Evolutionary conservation across 2,329 filamentous ascomycete genomes (phyloP), one percentile per base, ranked within the genome.

Genomic region (Colletotrichum musicola): DNA sequence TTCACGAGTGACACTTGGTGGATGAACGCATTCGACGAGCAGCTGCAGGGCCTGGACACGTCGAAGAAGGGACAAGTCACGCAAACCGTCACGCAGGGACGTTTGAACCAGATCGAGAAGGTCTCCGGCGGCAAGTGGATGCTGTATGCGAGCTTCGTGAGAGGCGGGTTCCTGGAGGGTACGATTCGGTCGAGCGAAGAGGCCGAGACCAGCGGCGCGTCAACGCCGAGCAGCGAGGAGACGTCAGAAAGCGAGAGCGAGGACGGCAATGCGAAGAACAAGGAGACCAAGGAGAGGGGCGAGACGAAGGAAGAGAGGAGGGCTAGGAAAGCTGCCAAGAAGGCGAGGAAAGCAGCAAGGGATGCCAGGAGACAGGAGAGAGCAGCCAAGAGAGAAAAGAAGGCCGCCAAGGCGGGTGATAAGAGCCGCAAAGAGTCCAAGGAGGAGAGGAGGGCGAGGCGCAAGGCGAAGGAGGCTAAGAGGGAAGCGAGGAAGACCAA

Each of bases 21-120:
- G 96, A 86, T 97, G 80, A 92, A 93, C 67, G 96, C 96, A 12
- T 98, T 97, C 73, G 95, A 98, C 80, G 91, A 94, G 77, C 94
- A 95, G 64, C 83, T 98, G 72, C 92, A 96, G 79, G 92, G 91
- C 4, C 86, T 97, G 61, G 92, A 93, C 76, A 89, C 87, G 1
- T 84, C 85, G 25, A 84, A 85, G 72, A 80, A 87, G 72, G 85
- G 89, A 61, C 81, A 83, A 73, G 82, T 89, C 64, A 80, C 87
- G 73, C 81, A 91, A 83, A 86, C 88, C 68, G 78, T 88, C 71
- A 82, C 81, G 38, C 82, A 84, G 65, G 83, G 87, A 69, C 83
- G 85, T 70, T 81, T 90, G 59, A 86, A 89, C 73, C 84, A 85
- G 71, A 83, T 90, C 64, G 85, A 86, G 61, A 84, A 83, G 73